Evolutionary conservation across 192 early-diverging fungal species (phyloP).

Genomic region (Podila epigama): DNA sequence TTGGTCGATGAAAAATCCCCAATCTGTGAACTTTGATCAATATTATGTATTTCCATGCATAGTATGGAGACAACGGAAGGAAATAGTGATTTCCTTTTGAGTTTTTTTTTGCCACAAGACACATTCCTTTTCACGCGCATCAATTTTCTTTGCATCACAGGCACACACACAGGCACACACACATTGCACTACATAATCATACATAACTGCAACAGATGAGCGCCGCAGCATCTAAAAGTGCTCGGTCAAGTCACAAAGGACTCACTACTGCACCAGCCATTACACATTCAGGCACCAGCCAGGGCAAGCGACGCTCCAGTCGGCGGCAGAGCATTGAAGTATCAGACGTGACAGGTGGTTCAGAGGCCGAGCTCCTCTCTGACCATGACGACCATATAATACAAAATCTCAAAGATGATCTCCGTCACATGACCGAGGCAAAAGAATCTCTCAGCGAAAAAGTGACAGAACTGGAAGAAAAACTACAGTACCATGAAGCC

Average conservation of each 20-base stretch:
- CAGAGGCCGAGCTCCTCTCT: not conserved
- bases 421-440: slow-evolving; percentile 13
- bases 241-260: not conserved
- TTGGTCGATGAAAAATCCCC: not conserved
- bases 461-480: slow-evolving; percentile 27
- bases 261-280: not conserved
- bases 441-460: slow-evolving; percentile 12
- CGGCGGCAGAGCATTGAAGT: not conserved
- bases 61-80: too few species aligned
- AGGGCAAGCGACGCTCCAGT: not conserved
- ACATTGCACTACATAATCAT: not conserved
- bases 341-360: not conserved
- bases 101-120: too few species aligned
- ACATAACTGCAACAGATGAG: not conserved
- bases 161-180: not conserved
- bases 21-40: not conserved
- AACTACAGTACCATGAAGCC: slow-evolving; percentile 32
- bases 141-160: not conserved
- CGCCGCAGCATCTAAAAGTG: not conserved
- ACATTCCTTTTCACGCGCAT: too few species aligned
- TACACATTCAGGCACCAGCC: not conserved
- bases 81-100: too few species aligned
- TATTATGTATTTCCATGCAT: too few species aligned
- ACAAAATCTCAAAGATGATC: slow-evolving; percentile 23
- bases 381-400: not conserved